Base-by-base conservation (phyloP, 345 rosid species). In the Euphorbia peplus region DNA sequence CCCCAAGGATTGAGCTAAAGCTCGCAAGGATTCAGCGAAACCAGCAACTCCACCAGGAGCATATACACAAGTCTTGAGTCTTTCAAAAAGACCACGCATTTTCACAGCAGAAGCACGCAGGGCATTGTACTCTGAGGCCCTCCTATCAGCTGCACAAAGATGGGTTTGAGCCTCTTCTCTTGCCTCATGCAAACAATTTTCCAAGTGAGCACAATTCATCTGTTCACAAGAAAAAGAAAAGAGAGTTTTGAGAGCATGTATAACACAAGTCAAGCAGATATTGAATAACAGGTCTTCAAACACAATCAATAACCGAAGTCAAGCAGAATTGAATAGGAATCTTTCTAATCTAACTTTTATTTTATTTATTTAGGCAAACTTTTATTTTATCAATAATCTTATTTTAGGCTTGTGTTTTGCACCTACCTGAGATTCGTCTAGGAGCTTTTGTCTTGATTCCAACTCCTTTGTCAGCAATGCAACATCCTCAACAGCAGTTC, bases 351-450 rank as follows among this genome's bases (percentile, higher is more conserved):
- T 22, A 52, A 19, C 64, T n/a, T n/a, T n/a, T 24, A 24, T n/a
- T 14, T 10, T 10, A 13, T 44, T 44, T 10, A 44, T 44, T 44
- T 1, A 44, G 50, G 50, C 0, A 44, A 44, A 44, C 50, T 44
- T 44, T 11, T 6, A 15, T 44, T 2, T 10, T 13, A 44, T 44
- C 12, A 44, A 44, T 44, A 44, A 44, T 10, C 18, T 44, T 53
- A 7, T 0, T 24, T 53, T 22, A 12, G 16, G 35, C 25, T 25
- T 16, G 25, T 30, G 8, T 6, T n/a, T 29, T 28, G 67, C n/a
- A 95, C 99, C 98, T 95, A 95, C 99, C 98, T 95, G 98, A 68
- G 95, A 95, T 87, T 95, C 99, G 70, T 92, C 86, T 11, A 90
- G 97, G 65, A 92, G 96, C 76, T 88, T 88, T 81, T 68, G 87